A percentile compares a stretch with the other conserved stretches of the same genome.
phyloP scores from a whole-genome alignment of 108 stramenopile genomes.

The Thalassiosira profunda region DNA sequence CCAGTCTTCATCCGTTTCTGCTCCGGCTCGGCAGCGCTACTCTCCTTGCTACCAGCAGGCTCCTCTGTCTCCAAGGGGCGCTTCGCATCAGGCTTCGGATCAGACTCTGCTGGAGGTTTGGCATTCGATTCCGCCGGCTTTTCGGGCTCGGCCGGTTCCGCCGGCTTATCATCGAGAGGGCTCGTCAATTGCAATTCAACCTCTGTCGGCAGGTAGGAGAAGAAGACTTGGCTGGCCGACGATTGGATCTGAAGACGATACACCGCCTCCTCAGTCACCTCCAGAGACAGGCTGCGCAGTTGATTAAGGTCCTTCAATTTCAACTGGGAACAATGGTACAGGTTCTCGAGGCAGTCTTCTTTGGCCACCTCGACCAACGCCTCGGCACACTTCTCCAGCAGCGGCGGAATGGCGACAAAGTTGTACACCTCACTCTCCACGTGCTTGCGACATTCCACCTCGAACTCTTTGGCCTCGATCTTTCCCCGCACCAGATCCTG shows the following conservation, averaged over 20 bases:
- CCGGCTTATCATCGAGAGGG: constrained; percentile 5
- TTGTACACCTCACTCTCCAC: constrained; percentile 49
- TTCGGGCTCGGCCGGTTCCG: too few relatives aligned
- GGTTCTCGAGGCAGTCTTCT: constrained; percentile 59
- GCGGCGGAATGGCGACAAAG: constrained; percentile 66
- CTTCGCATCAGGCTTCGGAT: constrained; percentile 5
- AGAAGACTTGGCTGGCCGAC: constrained; percentile 58
- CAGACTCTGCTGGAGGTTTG: background rate
- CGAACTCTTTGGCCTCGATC: constrained; percentile 58
- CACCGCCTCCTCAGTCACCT: constrained; percentile 57
- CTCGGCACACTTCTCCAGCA: constrained; percentile 70
- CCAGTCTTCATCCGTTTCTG: constrained; percentile 20
- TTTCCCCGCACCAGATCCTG: constrained; percentile 41
- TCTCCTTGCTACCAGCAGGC: background rate
- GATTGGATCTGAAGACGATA: constrained; percentile 78
- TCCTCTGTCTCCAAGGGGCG: constrained; percentile 6
- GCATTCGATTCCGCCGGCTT: background rate
- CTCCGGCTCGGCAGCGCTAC: background rate
- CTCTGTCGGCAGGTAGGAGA: constrained; percentile 68
- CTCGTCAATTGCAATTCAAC: constrained; percentile 41
- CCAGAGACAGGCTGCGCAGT: constrained; percentile 57
- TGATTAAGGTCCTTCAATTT: constrained; percentile 60
- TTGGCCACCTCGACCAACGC: constrained; percentile 51
- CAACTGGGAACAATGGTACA: constrained; percentile 68
- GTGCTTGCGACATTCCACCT: constrained; percentile 58